Evolutionary conservation across 331 rosid species (phyloP).

Genomic region (Malus hybrid): DNA sequence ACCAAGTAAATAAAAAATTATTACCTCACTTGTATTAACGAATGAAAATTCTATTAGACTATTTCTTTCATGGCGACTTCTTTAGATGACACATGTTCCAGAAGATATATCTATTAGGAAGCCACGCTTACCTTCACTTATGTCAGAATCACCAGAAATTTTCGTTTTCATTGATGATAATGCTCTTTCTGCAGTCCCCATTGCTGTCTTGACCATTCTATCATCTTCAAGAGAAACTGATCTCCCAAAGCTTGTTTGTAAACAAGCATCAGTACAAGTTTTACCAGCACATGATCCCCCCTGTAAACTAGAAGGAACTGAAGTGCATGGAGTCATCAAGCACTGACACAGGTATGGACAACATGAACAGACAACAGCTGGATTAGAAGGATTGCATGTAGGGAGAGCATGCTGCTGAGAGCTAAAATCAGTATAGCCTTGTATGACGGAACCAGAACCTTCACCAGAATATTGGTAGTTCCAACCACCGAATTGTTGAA

Average conservation of each 20-base stretch:
- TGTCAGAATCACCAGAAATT: slow-evolving; percentile 33
- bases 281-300: slow-evolving; percentile 36
- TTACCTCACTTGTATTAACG: background rate
- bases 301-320: slow-evolving; percentile 30
- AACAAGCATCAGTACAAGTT: slow-evolving; percentile 22
- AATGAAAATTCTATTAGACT: background rate
- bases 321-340: slow-evolving; percentile 22
- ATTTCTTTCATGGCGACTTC: background rate
- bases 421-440: slow-evolving; percentile 21
- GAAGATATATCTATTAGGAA: background rate
- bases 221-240: slow-evolving; percentile 35
- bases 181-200: slow-evolving; percentile 75
- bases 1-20: background rate
- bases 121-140: slow-evolving; percentile 45
- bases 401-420: slow-evolving; percentile 30
- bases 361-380: slow-evolving; percentile 39
- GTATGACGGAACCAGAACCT: slow-evolving; percentile 25
- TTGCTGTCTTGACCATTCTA: slow-evolving; percentile 44
- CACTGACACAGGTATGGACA: slow-evolving; percentile 44
- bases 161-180: slow-evolving; percentile 42
- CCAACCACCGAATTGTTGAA: slow-evolving; percentile 58
- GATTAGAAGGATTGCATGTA: slow-evolving; percentile 32
- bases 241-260: slow-evolving; percentile 25
- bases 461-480: slow-evolving; percentile 40
- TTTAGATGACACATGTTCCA: slow-evolving; percentile 1